Conservation (phyloP, 2,329 filamentous ascomycete species). For the Calonectria crousiana region DNA sequence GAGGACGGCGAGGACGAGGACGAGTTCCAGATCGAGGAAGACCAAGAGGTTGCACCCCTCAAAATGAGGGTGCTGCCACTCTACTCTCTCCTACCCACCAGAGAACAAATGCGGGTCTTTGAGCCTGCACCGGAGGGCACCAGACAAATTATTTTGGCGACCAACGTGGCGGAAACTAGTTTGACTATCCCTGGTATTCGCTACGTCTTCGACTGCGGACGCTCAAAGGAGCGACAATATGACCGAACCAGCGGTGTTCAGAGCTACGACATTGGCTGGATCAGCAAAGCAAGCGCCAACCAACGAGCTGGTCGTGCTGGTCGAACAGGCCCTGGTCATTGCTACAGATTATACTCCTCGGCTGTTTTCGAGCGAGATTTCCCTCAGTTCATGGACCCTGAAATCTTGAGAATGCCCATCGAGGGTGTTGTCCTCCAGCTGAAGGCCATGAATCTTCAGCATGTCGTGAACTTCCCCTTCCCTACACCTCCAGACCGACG, state of each 20-base stretch:
- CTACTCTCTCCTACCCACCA: constrained; percentile 91
- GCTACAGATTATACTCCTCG: constrained; percentile 93
- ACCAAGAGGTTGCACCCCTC: constrained; percentile 68
- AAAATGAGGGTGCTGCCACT: constrained; percentile 92
- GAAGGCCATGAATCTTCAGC: constrained; percentile 92
- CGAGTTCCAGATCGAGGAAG: constrained; percentile 78
- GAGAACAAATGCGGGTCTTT: constrained; percentile 92
- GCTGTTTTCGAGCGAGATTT: constrained; percentile 95
- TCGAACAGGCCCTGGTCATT: constrained; percentile 94
- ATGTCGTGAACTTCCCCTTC: constrained; percentile 95
- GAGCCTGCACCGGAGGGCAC: constrained; percentile 85
- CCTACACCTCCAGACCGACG: constrained; percentile 87
- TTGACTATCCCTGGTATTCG: constrained; percentile 95
- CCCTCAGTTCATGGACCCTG: constrained; percentile 85
- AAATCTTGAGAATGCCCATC: constrained; percentile 90
- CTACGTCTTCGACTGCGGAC: constrained; percentile 95
- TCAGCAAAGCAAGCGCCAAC: constrained; percentile 95
- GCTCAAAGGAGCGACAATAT: constrained; percentile 92
- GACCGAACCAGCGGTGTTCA: constrained; percentile 92
- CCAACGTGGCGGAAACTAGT: constrained; percentile 97
- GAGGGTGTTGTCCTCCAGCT: constrained; percentile 94
- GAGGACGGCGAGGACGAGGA: constrained; percentile 69
- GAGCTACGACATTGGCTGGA: constrained; percentile 95
- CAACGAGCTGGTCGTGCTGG: constrained; percentile 95
- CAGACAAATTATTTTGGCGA: constrained; percentile 89